These are phyloP conservation scores for Cryphonectria radicalis DNA, from an alignment of 2,329 filamentous ascomycete genomes.

Conservation along the genomic window DNA sequence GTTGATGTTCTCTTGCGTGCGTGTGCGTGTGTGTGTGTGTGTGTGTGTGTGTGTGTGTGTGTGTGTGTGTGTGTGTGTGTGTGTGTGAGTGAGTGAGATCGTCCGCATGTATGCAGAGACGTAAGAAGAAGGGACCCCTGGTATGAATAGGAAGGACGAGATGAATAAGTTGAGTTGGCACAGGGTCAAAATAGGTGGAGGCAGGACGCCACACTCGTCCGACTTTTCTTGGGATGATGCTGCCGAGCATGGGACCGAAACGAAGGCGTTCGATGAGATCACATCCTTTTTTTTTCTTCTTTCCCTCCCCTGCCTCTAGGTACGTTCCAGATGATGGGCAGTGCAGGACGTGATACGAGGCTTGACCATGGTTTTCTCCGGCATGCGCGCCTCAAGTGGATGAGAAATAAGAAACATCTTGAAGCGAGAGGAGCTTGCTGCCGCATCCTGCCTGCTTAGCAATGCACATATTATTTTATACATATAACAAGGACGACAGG, in stretches of 20 bases:
- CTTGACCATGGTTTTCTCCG: not conserved
- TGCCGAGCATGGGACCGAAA: not conserved
- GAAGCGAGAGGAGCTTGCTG: not conserved
- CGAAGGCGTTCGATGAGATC: not conserved
- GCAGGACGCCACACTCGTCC: not conserved
- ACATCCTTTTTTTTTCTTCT: not conserved
- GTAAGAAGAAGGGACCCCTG: not conserved
- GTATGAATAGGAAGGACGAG: too few relatives aligned
- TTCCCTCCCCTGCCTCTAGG: not conserved
- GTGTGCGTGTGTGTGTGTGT: not conserved
- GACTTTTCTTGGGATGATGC: constrained; percentile 1
- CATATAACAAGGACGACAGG: too few relatives aligned
- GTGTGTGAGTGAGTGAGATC: not conserved
- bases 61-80: not conserved
- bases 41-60: not conserved
- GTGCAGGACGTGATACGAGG: not conserved
- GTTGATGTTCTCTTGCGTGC: not conserved
- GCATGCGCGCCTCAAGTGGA: not conserved
- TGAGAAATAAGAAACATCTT: not conserved
- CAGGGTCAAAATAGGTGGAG: too few relatives aligned
- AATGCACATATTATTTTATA: not conserved
- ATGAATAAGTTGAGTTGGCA: too few relatives aligned
- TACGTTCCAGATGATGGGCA: not conserved
- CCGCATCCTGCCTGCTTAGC: not conserved
- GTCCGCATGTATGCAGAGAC: not conserved